Evolutionary conservation across 75 land plant genomes (phyloP), one percentile per base, ranked within the genome.

Genomic region (Pseudotsuga menziesii): DNA sequence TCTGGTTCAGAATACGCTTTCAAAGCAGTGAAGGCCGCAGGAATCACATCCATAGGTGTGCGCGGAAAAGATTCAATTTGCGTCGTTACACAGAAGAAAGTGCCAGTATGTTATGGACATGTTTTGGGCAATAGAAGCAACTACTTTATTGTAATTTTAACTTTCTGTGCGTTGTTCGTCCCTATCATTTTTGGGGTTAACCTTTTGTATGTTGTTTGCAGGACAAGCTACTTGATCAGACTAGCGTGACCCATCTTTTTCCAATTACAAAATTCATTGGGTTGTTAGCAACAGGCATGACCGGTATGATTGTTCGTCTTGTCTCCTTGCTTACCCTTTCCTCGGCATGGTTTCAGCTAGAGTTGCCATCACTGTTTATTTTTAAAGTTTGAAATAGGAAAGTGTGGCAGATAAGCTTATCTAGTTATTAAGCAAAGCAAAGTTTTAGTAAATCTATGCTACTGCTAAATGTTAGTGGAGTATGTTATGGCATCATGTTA

Each of bases 51-150:
- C 26, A 96, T 96, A 66, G 98, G 97, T 4, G 98, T 96, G n/a
- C 83, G 94, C 0, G 98, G 98, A 2, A 89, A 86, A 75, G 98
- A 96, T 64, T 93, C 97, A 0, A 91, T 96, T 2, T 96, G 98
- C 73, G 96, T 93, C 72, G 98, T 96, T 16, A 96, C 98, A 11
- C 98, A 96, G 88, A 93, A 91, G 88, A 96, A 96, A 78, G 98
- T 96, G 56, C 98, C 98, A 73, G 98, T 96, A 61, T 79, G 97
- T 86, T 57, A 44, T 72, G 9, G 7, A 62, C 17, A 19, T n/a
- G 57, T 61, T 19, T 39, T 32, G 12, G 36, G n/a, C 44, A 19
- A 11, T 8, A 67, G 44, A 67, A 35, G 26, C 36, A 27, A 29
- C 5, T 0, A 14, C 67, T 14, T 32, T 77, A 22, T 36, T 4